These are phyloP conservation scores for Lasiosphaeria hispida DNA, from an alignment of 495 filamentous ascomycete genomes.

Conservation along the genomic window DNA sequence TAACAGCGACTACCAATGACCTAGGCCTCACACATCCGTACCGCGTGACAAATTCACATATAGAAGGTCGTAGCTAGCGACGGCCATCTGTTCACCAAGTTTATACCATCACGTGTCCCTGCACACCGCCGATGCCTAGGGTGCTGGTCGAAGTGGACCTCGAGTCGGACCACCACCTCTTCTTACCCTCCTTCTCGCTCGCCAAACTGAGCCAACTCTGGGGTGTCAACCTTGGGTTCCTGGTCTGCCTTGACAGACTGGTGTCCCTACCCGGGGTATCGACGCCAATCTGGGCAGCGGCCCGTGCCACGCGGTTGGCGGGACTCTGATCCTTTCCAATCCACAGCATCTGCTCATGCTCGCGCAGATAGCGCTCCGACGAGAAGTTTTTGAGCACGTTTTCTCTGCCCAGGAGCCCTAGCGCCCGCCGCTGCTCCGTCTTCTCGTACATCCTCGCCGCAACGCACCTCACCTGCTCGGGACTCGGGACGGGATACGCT, in stretches of 20 bases:
- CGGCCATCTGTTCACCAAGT: too few species aligned
- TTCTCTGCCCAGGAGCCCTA: slow-evolving; percentile 58
- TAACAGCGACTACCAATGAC: too few species aligned
- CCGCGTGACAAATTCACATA: too few species aligned
- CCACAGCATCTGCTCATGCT: slow-evolving; percentile 67
- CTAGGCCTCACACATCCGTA: too few species aligned
- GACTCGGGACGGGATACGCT: slow-evolving; percentile 45
- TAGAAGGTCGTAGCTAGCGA: too few species aligned
- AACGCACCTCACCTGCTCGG: slow-evolving; percentile 51
- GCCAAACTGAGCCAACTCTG: slow-evolving; percentile 1
- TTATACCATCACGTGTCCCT: not conserved
- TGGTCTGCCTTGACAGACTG: not conserved
- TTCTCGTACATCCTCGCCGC: slow-evolving; percentile 61
- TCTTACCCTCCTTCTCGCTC: slow-evolving; percentile 3
- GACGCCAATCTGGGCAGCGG: not conserved
- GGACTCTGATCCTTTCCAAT: slow-evolving; percentile 45
- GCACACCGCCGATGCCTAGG: not conserved
- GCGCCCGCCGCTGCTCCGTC: slow-evolving; percentile 52
- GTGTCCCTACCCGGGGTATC: not conserved
- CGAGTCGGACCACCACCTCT: slow-evolving; percentile 1
- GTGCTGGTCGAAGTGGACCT: not conserved
- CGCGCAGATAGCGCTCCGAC: slow-evolving; percentile 59
- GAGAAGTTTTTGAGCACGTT: slow-evolving; percentile 61
- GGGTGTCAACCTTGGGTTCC: slow-evolving; percentile 1
- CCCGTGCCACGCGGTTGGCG: not conserved